These are phyloP conservation scores for Linderina pennispora DNA, from an alignment of 192 early-diverging fungal genomes.

Conservation along the genomic window DNA sequence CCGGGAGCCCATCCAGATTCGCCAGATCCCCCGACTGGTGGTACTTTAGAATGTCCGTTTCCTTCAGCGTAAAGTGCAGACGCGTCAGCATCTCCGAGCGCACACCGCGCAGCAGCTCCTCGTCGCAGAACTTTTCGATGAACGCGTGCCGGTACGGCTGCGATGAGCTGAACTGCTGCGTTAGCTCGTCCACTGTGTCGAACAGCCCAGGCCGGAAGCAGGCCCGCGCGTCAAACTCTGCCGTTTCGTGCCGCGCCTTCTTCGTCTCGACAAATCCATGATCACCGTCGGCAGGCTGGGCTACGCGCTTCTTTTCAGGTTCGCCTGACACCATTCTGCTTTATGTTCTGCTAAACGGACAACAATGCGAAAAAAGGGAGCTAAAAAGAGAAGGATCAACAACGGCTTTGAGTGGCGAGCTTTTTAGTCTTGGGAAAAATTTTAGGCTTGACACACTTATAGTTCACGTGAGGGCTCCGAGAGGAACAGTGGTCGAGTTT, in stretches of 20 bases:
- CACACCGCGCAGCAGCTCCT: conserved; percentile 55
- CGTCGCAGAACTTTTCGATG: conserved; percentile 55
- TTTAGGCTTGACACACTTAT: no score
- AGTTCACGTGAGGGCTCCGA: no score
- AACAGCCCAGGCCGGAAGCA: conserved; percentile 27
- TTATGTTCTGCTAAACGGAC: no score
- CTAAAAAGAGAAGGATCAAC: not conserved
- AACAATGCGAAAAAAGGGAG: not conserved
- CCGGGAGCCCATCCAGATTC: conserved; percentile 69
- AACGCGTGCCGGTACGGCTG: conserved; percentile 61
- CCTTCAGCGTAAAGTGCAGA: conserved; percentile 72
- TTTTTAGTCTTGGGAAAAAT: no score
- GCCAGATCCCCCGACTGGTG: conserved; percentile 78
- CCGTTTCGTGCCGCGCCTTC: conserved; percentile 2
- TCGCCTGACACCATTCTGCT: no score
- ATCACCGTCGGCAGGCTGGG: not conserved
- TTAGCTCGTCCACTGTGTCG: conserved; percentile 11
- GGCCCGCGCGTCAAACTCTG: conserved; percentile 3
- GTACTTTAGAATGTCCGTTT: conserved; percentile 82
- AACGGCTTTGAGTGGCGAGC: no score
- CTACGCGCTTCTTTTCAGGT: conserved; percentile 7
- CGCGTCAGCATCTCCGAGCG: conserved; percentile 56
- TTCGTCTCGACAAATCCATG: not conserved
- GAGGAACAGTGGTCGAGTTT: no score
- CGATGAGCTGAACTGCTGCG: conserved; percentile 15